A percentile compares a stretch with the other conserved stretches of the same genome.
Conservation (phyloP, 352 stramenopile genomes). For the Phytophthora foliorum region DNA sequence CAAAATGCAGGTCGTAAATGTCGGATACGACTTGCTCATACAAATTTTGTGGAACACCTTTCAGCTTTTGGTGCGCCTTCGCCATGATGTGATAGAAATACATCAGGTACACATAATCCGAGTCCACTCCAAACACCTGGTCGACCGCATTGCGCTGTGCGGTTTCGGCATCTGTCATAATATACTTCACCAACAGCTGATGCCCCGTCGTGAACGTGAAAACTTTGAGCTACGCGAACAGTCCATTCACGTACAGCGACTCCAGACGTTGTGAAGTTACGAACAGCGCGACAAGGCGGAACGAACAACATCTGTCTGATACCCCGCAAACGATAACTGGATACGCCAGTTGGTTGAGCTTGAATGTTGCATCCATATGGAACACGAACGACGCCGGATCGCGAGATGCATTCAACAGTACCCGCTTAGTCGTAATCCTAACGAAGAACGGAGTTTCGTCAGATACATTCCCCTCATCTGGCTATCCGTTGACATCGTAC, state of each 20-base stretch:
- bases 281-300: conserved; percentile 19
- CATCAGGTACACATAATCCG: conserved; percentile 14
- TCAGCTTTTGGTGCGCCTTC: conserved; percentile 2
- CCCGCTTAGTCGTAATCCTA: not conserved
- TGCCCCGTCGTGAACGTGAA: conserved; percentile 4
- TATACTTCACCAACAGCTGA: conserved; percentile 3
- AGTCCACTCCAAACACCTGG: conserved; percentile 2
- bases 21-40: conserved; percentile 2
- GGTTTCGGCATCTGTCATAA: conserved; percentile 10
- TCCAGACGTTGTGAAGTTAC: conserved; percentile 8
- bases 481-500: no score
- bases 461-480: not conserved
- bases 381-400: conserved; percentile 10
- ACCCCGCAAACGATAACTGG: conserved; percentile 17
- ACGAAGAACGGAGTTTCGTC: not conserved
- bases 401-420: not conserved
- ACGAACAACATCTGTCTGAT: not conserved
- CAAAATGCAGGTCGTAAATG: conserved; percentile 21
- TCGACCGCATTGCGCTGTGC: conserved; percentile 15
- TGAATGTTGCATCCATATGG: conserved; percentile 22
- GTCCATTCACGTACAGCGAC: not conserved
- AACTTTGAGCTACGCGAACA: not conserved
- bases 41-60: not conserved
- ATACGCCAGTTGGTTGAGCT: conserved; percentile 12
- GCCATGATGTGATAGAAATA: conserved; percentile 28